phyloP scores from a whole-genome alignment of 106 monocot genomes.

The Acorus gramineus region DNA sequence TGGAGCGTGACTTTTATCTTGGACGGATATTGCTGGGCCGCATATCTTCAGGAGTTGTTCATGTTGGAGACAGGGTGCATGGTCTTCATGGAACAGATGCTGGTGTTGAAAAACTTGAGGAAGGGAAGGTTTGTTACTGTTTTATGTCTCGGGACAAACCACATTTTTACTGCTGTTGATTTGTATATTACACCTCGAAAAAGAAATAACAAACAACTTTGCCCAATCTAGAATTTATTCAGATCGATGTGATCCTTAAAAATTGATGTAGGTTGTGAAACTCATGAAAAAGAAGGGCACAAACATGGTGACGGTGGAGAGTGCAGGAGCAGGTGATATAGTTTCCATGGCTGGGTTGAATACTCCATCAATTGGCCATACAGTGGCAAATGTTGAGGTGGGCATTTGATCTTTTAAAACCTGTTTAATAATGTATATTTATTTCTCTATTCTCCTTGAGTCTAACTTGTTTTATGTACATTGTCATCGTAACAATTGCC shows the following conservation, averaged over 20 bases:
- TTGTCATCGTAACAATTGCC: no score
- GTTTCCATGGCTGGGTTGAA: slow-evolving; percentile 81
- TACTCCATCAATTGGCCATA: slow-evolving; percentile 90
- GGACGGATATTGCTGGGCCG: slow-evolving; percentile 95
- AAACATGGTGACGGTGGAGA: slow-evolving; percentile 53
- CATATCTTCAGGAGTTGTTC: slow-evolving; percentile 60
- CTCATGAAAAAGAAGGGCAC: slow-evolving; percentile 99
- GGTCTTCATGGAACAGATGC: slow-evolving; percentile 53
- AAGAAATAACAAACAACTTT: no score
- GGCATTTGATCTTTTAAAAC: neutral
- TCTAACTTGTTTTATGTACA: no score
- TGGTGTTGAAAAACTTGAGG: slow-evolving; percentile 74
- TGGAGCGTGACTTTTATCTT: slow-evolving; percentile 98
- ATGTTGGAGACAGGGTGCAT: slow-evolving; percentile 78
- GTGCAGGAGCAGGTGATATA: slow-evolving; percentile 96
- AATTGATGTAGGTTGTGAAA: slow-evolving; percentile 54
- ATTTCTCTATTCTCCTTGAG: neutral
- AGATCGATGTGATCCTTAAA: neutral
- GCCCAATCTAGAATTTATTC: no score
- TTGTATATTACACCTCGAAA: no score
- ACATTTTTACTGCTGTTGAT: neutral
- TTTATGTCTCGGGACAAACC: neutral
- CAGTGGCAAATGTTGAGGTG: slow-evolving; percentile 81
- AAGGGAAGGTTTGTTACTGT: slow-evolving; percentile 69
- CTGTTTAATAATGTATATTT: neutral